Conservation (phyloP, 2,329 filamentous ascomycete genomes). For the Fusarium verticillioides region DNA sequence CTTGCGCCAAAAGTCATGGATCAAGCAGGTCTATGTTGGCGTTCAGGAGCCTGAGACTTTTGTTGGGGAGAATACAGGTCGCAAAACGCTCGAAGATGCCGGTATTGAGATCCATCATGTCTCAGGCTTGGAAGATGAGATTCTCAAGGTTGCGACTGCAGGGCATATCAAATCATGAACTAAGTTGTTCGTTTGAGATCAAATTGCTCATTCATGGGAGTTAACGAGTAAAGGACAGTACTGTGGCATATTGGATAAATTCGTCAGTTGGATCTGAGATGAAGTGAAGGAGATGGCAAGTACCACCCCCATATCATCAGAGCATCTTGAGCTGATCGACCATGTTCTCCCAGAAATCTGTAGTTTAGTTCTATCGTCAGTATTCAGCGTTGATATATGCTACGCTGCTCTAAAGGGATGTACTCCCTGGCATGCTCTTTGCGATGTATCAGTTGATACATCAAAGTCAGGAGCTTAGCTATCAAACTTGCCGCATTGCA, state of each 20-base stretch:
- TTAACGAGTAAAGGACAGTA: too few relatives aligned
- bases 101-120: slow-evolving; percentile 81
- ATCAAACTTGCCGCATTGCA: neutral
- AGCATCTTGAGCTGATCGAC: neutral
- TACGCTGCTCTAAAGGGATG: neutral
- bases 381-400: neutral
- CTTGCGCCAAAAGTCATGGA: slow-evolving; percentile 67
- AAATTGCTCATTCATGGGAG: too few relatives aligned
- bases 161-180: slow-evolving; percentile 67
- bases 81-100: slow-evolving; percentile 73
- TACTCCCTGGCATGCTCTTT: neutral
- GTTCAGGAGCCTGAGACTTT: slow-evolving; percentile 92
- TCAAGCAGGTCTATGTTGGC: slow-evolving; percentile 85
- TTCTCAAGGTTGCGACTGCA: slow-evolving; percentile 82
- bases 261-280: neutral
- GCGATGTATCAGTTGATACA: neutral
- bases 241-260: neutral
- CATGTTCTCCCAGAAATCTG: neutral
- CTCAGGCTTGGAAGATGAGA: slow-evolving; percentile 80
- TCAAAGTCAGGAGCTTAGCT: neutral
- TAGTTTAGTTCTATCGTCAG: too few relatives aligned
- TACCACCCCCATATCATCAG: neutral
- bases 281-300: neutral
- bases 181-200: neutral
- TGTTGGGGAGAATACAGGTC: slow-evolving; percentile 83